Evolutionary conservation across 805 yeast genomes (phyloP), one percentile per base, ranked within the genome.

Genomic region (Sugiyamaella smithiae): DNA sequence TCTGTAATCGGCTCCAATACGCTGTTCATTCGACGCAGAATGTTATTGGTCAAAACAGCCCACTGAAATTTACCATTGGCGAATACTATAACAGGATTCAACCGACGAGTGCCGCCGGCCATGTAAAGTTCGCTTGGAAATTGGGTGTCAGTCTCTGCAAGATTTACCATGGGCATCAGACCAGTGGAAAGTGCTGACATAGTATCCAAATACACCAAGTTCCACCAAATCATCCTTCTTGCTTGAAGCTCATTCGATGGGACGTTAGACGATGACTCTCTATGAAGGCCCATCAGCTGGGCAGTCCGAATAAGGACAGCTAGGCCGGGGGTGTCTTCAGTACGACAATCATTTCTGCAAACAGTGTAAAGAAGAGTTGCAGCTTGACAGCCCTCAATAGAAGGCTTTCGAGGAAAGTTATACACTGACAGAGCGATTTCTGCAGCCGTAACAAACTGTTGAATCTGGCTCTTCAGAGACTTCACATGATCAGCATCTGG

Each of bases 171-270:
- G 5, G 52, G 52, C 12, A 36, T 19, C 19, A 48, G 40, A 3
- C 52, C 52, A 16, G 41, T 35, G 7, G 52, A 48, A 11, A 48
- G 28, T 12, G 52, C 26, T 2, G 45, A 26, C 43, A 48, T 26
- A 12, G 35, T 33, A 20, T 48, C 52, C 33, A 48, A 17, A 45
- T 48, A 48, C 8, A 45, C 45, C 3, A 48, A 11, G 8, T 48
- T 41, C 52, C 52, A 48, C 52, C 52, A 48, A 20, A 48, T 29
- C 45, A 48, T 43, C 17, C 49, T 4, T 40, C 52, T 11, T 8
- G 20, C 31, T 17, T 48, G 52, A 5, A 28, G 17, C 14, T 48
- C 52, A 6, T 24, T 12, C 9, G 11, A 12, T 16, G 19, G 22
- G 3, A 35, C 38, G 17, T 40, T 31, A 8, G 26, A 33, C 8